Conservation (phyloP, 2,329 filamentous ascomycete genomes). For the Ophiostoma fasciatum region DNA sequence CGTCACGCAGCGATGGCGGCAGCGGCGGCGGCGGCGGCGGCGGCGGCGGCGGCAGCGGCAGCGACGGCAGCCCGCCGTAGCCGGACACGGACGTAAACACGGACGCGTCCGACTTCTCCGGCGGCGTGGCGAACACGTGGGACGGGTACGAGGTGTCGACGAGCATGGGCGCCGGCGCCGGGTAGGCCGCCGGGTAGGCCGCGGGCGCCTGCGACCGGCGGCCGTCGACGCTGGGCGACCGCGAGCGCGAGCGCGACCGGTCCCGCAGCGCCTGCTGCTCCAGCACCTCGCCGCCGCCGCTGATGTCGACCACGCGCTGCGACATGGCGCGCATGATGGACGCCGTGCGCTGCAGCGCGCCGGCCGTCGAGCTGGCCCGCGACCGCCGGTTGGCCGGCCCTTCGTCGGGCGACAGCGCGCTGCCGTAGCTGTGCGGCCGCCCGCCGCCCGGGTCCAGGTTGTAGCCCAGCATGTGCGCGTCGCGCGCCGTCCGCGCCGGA, state of each 20-base stretch:
- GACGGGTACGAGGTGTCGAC: constrained; percentile 37
- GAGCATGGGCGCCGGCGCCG: constrained; percentile 26
- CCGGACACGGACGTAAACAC: constrained; percentile 12
- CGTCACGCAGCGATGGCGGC: constrained; percentile 72
- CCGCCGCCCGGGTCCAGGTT: constrained; percentile 41
- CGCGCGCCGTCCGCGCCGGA: constrained; percentile 29
- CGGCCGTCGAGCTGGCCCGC: constrained; percentile 46
- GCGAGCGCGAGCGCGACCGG: constrained; percentile 33
- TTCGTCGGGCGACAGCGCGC: constrained; percentile 36
- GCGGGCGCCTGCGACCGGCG: constrained; percentile 34
- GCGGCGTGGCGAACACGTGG: constrained; percentile 27
- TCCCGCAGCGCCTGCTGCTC: constrained; percentile 53
- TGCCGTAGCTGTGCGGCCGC: constrained; percentile 41
- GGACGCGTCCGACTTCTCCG: constrained; percentile 29
- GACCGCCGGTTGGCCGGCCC: constrained; percentile 38
- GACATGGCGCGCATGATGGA: constrained; percentile 79
- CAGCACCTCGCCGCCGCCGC: constrained; percentile 74
- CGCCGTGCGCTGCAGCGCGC: constrained; percentile 52
- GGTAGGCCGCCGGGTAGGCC: no score
- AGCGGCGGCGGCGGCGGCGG: constrained; percentile 37
- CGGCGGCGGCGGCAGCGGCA: background rate
- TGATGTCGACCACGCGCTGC: constrained; percentile 93
- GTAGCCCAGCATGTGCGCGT: constrained; percentile 35
- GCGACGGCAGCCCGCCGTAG: no score
- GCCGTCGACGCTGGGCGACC: constrained; percentile 35